Evolutionary conservation across 2,329 filamentous ascomycete genomes (phyloP).

Genomic region (Elsinoe batatas): DNA sequence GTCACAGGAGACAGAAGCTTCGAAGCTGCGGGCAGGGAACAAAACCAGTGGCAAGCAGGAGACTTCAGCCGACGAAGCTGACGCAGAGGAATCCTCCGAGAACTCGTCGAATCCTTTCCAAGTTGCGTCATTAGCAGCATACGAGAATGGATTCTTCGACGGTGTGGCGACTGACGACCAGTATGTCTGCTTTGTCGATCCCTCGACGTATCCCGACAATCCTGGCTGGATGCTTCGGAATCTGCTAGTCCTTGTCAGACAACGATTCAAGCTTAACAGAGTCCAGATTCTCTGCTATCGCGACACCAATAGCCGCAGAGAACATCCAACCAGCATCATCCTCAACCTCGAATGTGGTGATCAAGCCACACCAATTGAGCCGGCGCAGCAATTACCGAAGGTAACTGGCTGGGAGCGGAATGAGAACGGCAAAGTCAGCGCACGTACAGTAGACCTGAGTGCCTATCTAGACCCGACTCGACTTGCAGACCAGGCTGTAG

Average conservation of each 20-base stretch:
- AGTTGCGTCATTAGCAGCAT: conserved; percentile 64
- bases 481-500: conserved; percentile 86
- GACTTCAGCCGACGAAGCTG: conserved; percentile 35
- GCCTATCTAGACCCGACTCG: conserved; percentile 88
- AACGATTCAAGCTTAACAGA: conserved; percentile 65
- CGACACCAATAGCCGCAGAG: conserved; percentile 66
- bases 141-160: conserved; percentile 81
- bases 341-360: conserved; percentile 48
- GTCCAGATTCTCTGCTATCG: conserved; percentile 85
- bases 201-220: conserved; percentile 77
- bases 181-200: conserved; percentile 81
- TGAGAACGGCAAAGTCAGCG: conserved; percentile 63
- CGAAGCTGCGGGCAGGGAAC: background rate
- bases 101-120: conserved; percentile 56
- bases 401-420: conserved; percentile 94
- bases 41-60: background rate
- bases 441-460: conserved; percentile 69
- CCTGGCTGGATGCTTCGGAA: conserved; percentile 93
- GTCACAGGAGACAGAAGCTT: conserved; percentile 2
- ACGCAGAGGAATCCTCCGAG: conserved; percentile 41
- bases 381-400: conserved; percentile 48
- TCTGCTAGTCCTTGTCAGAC: conserved; percentile 70
- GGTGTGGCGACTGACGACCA: conserved; percentile 60
- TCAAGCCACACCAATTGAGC: conserved; percentile 16
- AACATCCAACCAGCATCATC: conserved; percentile 73